These are phyloP conservation scores for Melastoma malabathricum DNA, from an alignment of 345 rosid species.

Conservation along the genomic window DNA sequence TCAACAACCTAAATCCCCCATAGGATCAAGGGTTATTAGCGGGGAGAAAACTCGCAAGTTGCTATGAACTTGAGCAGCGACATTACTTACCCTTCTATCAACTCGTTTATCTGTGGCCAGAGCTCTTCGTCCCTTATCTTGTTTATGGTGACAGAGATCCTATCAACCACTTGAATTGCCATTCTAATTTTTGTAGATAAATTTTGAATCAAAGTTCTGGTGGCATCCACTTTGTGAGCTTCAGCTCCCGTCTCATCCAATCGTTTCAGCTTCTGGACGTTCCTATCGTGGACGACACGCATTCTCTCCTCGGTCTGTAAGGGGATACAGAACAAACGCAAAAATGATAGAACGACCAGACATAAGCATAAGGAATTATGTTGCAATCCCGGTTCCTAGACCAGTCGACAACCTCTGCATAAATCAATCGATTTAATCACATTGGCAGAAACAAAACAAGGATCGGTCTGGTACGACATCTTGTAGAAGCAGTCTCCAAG, in stretches of 20 bases:
- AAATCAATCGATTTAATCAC: no score
- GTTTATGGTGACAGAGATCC: slow-evolving; percentile 62
- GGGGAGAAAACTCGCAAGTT: no score
- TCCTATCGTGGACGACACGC: slow-evolving; percentile 67
- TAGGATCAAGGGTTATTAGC: slow-evolving; percentile 5
- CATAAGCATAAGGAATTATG: no score
- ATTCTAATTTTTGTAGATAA: slow-evolving; percentile 77
- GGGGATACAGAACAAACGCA: background rate
- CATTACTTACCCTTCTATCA: slow-evolving; percentile 66
- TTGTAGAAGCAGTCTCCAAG: no score
- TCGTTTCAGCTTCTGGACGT: slow-evolving; percentile 55
- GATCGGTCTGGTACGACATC: no score
- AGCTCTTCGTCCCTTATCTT: slow-evolving; percentile 94
- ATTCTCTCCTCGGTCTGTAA: slow-evolving; percentile 77
- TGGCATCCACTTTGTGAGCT: slow-evolving; percentile 41
- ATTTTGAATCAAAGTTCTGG: slow-evolving; percentile 36
- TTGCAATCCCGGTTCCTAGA: no score
- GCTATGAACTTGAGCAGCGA: no score
- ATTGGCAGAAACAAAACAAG: no score
- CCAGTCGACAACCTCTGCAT: no score
- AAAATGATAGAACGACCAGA: no score
- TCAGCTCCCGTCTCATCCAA: slow-evolving; percentile 83
- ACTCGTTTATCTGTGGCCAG: slow-evolving; percentile 80
- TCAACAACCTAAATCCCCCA: slow-evolving; percentile 42
- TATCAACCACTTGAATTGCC: slow-evolving; percentile 84